A percentile compares a stretch with the other conserved stretches of the same genome.
Evolutionary conservation across 768 basidiomycete genomes (phyloP).

Genomic region (Lactarius akahatsu): DNA sequence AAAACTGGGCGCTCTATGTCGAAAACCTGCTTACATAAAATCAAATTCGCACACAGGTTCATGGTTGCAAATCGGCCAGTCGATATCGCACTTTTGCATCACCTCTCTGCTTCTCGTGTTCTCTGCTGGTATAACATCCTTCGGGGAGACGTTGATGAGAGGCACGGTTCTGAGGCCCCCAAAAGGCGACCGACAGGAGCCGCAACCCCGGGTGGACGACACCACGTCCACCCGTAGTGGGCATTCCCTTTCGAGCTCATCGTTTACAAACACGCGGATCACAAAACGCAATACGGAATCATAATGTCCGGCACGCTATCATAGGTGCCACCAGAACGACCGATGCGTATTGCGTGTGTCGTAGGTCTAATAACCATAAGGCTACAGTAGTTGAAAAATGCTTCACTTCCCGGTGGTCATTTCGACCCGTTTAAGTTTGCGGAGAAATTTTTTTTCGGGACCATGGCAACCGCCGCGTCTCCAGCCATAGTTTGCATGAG

Average conservation of each 20-base stretch:
- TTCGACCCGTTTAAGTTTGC: not conserved
- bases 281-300: conserved; percentile 2
- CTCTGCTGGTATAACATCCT: conserved; percentile 72
- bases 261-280: not conserved
- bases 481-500: not conserved
- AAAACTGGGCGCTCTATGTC: conserved; percentile 2
- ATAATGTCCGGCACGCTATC: not conserved
- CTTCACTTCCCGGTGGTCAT: not conserved
- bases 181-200: not conserved
- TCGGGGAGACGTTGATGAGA: conserved; percentile 70
- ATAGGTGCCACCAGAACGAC: not conserved
- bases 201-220: not conserved
- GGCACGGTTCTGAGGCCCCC: conserved; percentile 8
- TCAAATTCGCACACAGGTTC: conserved; percentile 49
- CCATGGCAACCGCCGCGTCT: not conserved
- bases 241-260: not conserved
- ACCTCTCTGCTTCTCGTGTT: conserved; percentile 75
- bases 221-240: not conserved
- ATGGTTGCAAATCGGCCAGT: conserved; percentile 88
- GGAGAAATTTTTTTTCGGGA: not conserved
- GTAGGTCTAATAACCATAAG: not conserved
- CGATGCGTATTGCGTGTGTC: not conserved
- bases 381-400: not conserved
- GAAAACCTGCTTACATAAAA: not conserved
- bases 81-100: conserved; percentile 86